Conservation (phyloP, 177 flowering plant genomes). For the Vitis hybrid region DNA sequence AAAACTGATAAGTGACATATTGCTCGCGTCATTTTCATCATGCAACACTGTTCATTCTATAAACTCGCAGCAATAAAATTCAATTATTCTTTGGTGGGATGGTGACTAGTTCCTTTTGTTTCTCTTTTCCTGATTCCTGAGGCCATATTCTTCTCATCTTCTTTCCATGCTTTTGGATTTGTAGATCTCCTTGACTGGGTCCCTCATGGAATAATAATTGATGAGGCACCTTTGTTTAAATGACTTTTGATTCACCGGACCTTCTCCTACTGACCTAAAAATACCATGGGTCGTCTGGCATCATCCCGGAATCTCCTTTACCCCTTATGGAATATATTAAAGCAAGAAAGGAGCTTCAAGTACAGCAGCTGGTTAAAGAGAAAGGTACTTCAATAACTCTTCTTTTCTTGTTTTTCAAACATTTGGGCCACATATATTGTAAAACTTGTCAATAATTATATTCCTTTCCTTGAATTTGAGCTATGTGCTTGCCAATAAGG, state of each 20-base stretch:
- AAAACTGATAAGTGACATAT: slow-evolving; percentile 26
- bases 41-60: slow-evolving; percentile 5
- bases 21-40: slow-evolving; percentile 33
- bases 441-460: slow-evolving; percentile 25
- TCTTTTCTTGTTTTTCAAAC: slow-evolving; percentile 51
- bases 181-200: slow-evolving; percentile 47
- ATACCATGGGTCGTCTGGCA: slow-evolving; percentile 40
- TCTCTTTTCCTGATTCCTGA: slow-evolving; percentile 60
- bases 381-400: slow-evolving; percentile 46
- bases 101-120: slow-evolving; percentile 51
- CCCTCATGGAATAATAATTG: slow-evolving; percentile 54
- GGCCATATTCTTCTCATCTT: slow-evolving; percentile 53
- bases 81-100: slow-evolving; percentile 36
- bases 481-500: slow-evolving; percentile 15
- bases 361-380: slow-evolving; percentile 67
- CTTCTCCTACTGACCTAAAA: slow-evolving; percentile 47
- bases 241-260: slow-evolving; percentile 65
- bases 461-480: slow-evolving; percentile 29
- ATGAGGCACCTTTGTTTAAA: slow-evolving; percentile 42
- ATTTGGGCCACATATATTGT: slow-evolving; percentile 38
- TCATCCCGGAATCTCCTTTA: slow-evolving; percentile 82
- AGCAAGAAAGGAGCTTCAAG: slow-evolving; percentile 53
- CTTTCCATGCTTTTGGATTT: slow-evolving; percentile 47
- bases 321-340: slow-evolving; percentile 65
- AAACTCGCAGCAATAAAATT: slow-evolving; percentile 16